Percentiles rank a stretch among this genome's conserved stretches.
phyloP scores from a whole-genome alignment of 306 rosid genomes.

The Lagenaria siceraria region DNA sequence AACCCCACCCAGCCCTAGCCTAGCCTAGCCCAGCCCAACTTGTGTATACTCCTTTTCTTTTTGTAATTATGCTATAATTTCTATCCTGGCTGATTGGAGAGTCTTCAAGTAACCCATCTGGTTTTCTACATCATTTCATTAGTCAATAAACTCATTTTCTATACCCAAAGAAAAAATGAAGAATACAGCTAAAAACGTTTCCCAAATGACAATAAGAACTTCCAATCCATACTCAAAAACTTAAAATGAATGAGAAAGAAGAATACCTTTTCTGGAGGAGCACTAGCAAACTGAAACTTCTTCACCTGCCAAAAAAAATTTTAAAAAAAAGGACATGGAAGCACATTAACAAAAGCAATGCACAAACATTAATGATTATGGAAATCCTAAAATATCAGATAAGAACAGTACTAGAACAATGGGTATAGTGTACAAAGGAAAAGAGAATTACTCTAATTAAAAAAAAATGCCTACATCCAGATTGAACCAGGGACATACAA shows the following conservation, averaged over 20 bases:
- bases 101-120: background rate
- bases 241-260: background rate
- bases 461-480: too few species aligned
- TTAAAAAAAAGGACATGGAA: constrained; percentile 7
- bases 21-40: too few species aligned
- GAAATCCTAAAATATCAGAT: background rate
- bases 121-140: background rate
- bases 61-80: background rate
- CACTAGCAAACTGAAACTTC: constrained; percentile 19
- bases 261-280: constrained; percentile 40
- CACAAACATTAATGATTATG: background rate
- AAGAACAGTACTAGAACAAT: background rate
- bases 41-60: background rate
- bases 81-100: background rate
- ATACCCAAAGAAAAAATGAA: background rate
- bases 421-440: background rate
- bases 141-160: background rate
- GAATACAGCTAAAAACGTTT: background rate
- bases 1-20: too few species aligned
- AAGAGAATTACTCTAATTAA: background rate
- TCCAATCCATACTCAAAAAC: background rate
- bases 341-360: background rate
- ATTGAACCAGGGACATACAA: too few species aligned
- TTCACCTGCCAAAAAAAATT: constrained; percentile 55
- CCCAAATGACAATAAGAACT: background rate